phyloP scores from a whole-genome alignment of 1,284 basidiomycete genomes.

The Fomitopsis schrenkii region DNA sequence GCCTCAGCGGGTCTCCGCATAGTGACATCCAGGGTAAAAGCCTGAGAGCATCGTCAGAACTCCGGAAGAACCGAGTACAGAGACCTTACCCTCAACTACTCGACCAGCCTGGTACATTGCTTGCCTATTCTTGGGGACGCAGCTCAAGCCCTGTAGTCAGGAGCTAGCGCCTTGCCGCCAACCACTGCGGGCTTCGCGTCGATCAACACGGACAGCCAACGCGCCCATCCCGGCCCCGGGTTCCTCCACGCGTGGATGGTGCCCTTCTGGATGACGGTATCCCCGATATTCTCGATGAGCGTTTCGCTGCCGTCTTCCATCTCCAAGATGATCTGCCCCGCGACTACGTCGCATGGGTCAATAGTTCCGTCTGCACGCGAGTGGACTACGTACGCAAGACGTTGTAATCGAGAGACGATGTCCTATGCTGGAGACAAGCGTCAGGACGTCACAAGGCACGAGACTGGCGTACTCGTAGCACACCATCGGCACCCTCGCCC shows the following conservation, averaged over 20 bases:
- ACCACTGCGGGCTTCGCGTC: conserved; percentile 51
- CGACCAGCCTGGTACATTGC: background rate
- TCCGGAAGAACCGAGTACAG: background rate
- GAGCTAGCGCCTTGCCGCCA: conserved; percentile 36
- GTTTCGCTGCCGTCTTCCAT: conserved; percentile 55
- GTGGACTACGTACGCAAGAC: conserved; percentile 41
- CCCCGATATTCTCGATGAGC: conserved; percentile 51
- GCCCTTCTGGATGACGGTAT: conserved; percentile 54
- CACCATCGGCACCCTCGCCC: conserved; percentile 47
- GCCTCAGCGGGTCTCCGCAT: background rate
- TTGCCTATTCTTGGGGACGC: background rate
- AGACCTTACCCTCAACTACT: background rate
- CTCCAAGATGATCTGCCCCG: conserved; percentile 49
- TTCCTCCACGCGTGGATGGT: conserved; percentile 62
- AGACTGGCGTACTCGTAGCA: conserved; percentile 5
- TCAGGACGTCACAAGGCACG: background rate
- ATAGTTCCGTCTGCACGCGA: background rate
- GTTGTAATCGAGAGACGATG: conserved; percentile 58
- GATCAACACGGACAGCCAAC: conserved; percentile 51
- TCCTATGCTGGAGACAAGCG: conserved; percentile 31
- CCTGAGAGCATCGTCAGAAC: conserved; percentile 3
- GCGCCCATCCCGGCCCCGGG: conserved; percentile 46
- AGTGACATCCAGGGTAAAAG: background rate
- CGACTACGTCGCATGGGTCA: conserved; percentile 31
- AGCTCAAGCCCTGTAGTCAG: conserved; percentile 17